phyloP scores from a whole-genome alignment of 2,329 filamentous ascomycete genomes.

The Corinectria fuckeliana region DNA sequence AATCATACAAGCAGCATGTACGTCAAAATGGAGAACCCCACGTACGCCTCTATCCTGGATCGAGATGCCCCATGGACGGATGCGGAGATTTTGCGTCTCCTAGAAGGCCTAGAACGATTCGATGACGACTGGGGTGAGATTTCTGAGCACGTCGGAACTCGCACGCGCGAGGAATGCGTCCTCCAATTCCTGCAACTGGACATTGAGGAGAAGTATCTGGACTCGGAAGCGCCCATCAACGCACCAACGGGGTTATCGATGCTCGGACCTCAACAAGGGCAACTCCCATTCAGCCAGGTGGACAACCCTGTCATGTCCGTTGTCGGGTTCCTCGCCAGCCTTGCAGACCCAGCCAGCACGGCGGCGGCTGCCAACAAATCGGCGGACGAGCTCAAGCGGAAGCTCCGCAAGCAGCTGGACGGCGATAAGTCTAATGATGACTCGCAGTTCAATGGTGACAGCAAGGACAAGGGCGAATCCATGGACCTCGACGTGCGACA shows the following conservation, averaged over 20 bases:
- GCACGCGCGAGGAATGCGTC: constrained; percentile 94
- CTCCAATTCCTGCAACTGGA: constrained; percentile 95
- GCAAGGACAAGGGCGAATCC: constrained; percentile 63
- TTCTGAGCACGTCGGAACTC: constrained; percentile 87
- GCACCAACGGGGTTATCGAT: constrained; percentile 66
- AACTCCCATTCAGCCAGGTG: constrained; percentile 86
- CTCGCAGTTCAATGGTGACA: constrained; percentile 63
- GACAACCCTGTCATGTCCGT: constrained; percentile 98
- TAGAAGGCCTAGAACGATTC: constrained; percentile 90
- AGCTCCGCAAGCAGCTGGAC: constrained; percentile 80
- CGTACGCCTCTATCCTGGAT: constrained; percentile 78
- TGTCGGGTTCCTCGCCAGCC: constrained; percentile 88
- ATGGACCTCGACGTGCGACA: constrained; percentile 70
- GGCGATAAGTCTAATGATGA: constrained; percentile 48
- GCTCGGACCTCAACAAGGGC: constrained; percentile 76
- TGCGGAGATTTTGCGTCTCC: constrained; percentile 83
- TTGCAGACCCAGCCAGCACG: constrained; percentile 88
- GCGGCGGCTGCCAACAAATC: constrained; percentile 90
- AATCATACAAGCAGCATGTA: constrained; percentile 84
- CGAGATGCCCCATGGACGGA: constrained; percentile 91
- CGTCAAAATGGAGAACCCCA: constrained; percentile 86
- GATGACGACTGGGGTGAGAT: constrained; percentile 97
- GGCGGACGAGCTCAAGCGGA: constrained; percentile 83
- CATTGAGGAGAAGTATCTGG: constrained; percentile 96
- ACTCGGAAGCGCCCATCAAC: constrained; percentile 67